Conservation (phyloP, 768 basidiomycete species). For the Cyclocybe cylindracea region DNA sequence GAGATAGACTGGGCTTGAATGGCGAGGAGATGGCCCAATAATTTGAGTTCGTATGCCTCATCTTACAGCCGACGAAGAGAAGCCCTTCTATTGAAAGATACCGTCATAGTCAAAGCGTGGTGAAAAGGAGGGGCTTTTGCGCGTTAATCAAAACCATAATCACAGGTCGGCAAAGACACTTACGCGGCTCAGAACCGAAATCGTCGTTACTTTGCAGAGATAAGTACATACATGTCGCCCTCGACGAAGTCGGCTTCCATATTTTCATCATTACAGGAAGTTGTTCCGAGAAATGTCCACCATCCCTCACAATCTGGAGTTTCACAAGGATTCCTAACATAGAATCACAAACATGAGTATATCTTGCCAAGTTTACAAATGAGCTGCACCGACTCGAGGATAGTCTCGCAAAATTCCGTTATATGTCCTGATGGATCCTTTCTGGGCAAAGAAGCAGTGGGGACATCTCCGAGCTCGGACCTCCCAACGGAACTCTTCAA, state of each 20-base stretch:
- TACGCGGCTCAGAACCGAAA: no score
- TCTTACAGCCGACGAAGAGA: no score
- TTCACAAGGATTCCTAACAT: slow-evolving; percentile 11
- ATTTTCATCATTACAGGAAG: slow-evolving; percentile 5
- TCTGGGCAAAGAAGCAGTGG: no score
- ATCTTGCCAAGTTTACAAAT: slow-evolving; percentile 9
- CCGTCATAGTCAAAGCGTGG: no score
- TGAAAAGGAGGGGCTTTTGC: no score
- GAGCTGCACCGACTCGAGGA: slow-evolving; percentile 10
- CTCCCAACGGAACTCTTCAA: no score
- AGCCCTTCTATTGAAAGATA: no score
- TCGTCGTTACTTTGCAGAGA: no score
- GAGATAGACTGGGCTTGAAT: background rate
- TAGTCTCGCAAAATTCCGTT: background rate
- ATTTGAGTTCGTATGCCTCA: background rate
- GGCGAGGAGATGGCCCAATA: background rate
- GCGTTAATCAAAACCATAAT: no score
- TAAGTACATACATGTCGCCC: background rate
- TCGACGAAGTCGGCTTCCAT: slow-evolving; percentile 5
- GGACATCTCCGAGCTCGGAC: background rate
- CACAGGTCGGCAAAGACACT: no score
- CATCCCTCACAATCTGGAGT: background rate
- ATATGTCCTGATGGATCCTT: no score
- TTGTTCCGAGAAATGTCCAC: slow-evolving; percentile 15
- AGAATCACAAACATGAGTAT: slow-evolving; percentile 15